Percentiles rank a stretch among this genome's conserved stretches.
phyloP scores from a whole-genome alignment of 2,329 filamentous ascomycete genomes.

The Dactylellina leptospora region DNA sequence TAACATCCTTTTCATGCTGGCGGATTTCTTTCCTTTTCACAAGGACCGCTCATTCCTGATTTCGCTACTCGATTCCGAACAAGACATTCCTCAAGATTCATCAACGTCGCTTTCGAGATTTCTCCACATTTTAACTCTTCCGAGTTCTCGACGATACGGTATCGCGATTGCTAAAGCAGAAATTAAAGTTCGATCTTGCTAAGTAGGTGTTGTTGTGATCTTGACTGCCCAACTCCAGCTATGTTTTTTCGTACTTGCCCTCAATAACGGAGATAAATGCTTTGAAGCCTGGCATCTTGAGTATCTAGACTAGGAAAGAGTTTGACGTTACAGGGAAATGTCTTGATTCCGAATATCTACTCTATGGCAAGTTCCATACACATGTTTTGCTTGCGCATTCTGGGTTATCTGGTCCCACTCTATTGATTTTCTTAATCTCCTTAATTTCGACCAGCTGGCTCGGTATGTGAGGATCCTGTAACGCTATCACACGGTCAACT shows the following conservation, averaged over 20 bases:
- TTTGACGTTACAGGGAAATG: too few relatives aligned
- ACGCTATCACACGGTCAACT: slow-evolving; percentile 34
- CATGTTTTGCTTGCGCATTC: background rate
- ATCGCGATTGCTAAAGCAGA: slow-evolving; percentile 16
- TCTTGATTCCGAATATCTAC: background rate
- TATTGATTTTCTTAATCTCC: slow-evolving; percentile 25
- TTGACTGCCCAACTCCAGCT: too few relatives aligned
- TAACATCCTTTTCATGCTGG: background rate
- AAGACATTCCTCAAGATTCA: background rate
- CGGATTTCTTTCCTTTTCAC: background rate
- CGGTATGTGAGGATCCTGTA: slow-evolving; percentile 14
- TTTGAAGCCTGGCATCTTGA: too few relatives aligned
- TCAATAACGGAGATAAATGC: too few relatives aligned
- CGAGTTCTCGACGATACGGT: background rate
- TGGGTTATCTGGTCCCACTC: slow-evolving; percentile 9
- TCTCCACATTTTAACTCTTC: slow-evolving; percentile 2
- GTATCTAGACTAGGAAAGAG: too few relatives aligned
- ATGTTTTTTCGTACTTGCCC: too few relatives aligned
- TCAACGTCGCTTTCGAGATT: background rate
- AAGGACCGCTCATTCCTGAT: background rate
- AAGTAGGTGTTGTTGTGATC: too few relatives aligned
- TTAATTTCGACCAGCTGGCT: slow-evolving; percentile 35
- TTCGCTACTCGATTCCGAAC: background rate
- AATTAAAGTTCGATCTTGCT: too few relatives aligned
- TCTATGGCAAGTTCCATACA: background rate